These are phyloP conservation scores for Hericium alpestre DNA, from an alignment of 768 basidiomycete species.

Conservation along the genomic window DNA sequence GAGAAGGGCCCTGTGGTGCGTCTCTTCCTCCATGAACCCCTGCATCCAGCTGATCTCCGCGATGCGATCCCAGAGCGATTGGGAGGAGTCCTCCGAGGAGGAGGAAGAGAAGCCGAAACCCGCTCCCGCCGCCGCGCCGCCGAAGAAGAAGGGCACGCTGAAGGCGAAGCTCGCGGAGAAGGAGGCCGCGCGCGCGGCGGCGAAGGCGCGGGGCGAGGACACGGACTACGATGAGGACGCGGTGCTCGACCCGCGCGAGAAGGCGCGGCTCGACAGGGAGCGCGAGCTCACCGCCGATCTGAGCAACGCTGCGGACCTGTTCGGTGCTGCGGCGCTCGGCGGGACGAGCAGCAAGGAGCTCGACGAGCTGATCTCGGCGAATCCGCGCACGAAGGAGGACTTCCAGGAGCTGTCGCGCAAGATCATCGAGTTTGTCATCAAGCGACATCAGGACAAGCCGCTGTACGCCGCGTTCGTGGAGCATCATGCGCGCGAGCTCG, in stretches of 20 bases:
- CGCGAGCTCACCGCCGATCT: conserved; percentile 82
- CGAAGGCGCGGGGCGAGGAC: conserved; percentile 29
- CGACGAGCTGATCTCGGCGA: conserved; percentile 60
- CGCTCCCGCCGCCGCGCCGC: conserved; percentile 45
- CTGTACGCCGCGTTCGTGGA: conserved; percentile 80
- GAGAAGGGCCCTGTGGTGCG: conserved; percentile 68
- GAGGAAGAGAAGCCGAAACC: conserved; percentile 47
- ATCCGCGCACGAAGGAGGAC: conserved; percentile 85
- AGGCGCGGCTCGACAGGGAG: conserved; percentile 68
- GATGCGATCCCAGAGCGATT: conserved; percentile 62
- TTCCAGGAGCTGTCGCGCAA: conserved; percentile 63
- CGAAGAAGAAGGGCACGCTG: conserved; percentile 87
- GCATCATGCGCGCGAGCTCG: conserved; percentile 67
- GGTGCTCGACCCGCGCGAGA: conserved; percentile 68
- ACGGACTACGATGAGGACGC: conserved; percentile 51
- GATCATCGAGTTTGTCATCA: conserved; percentile 67
- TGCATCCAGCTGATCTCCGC: conserved; percentile 1
- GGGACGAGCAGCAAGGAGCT: conserved; percentile 63
- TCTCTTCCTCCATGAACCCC: conserved; percentile 8
- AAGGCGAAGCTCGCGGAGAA: conserved; percentile 91
- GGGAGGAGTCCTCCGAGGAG: conserved; percentile 79
- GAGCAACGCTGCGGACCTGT: conserved; percentile 67
- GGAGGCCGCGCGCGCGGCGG: conserved; percentile 61
- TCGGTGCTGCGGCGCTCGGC: conserved; percentile 61
- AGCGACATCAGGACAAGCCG: conserved; percentile 72